Percentiles rank a stretch among this genome's conserved stretches.
phyloP scores from a whole-genome alignment of 2,329 filamentous ascomycete species.

The Cladosporium sp. region DNA sequence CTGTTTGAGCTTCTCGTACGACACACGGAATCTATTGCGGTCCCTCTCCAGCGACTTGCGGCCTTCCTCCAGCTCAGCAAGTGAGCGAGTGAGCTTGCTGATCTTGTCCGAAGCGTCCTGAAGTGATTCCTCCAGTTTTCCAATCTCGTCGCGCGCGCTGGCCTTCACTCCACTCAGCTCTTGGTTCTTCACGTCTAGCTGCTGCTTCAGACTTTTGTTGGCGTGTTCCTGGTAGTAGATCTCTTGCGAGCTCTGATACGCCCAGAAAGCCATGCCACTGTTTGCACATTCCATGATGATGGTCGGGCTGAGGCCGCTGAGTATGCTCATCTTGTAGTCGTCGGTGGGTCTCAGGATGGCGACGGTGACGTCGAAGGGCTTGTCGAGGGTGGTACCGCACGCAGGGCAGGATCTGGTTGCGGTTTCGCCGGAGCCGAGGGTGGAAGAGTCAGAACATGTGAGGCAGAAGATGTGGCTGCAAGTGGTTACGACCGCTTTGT shows the following conservation, averaged over 20 bases:
- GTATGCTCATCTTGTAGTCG: conserved; percentile 84
- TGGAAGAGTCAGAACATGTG: conserved; percentile 67
- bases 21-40: conserved; percentile 10
- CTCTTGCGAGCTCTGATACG: conserved; percentile 81
- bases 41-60: conserved; percentile 16
- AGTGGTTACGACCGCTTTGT: conserved; percentile 80
- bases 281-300: conserved; percentile 85
- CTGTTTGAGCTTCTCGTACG: conserved; percentile 58
- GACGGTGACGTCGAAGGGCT: conserved; percentile 73
- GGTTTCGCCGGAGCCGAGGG: conserved; percentile 58
- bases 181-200: conserved; percentile 62
- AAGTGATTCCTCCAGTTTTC: conserved; percentile 14
- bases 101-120: conserved; percentile 10
- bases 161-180: conserved; percentile 55
- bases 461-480: conserved; percentile 92
- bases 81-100: conserved; percentile 9
- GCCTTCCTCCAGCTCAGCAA: conserved; percentile 12
- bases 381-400: conserved; percentile 68
- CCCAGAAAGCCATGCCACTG: conserved; percentile 79
- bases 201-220: conserved; percentile 62
- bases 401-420: conserved; percentile 69
- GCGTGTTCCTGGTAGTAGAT: conserved; percentile 64
- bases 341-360: conserved; percentile 76
- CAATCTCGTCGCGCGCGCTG: conserved; percentile 4
- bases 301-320: conserved; percentile 79